A percentile compares a stretch with the other conserved stretches of the same genome.
These are phyloP conservation scores for Cercophora newfieldiana DNA, from an alignment of 495 filamentous ascomycete genomes.

Conservation along the genomic window DNA sequence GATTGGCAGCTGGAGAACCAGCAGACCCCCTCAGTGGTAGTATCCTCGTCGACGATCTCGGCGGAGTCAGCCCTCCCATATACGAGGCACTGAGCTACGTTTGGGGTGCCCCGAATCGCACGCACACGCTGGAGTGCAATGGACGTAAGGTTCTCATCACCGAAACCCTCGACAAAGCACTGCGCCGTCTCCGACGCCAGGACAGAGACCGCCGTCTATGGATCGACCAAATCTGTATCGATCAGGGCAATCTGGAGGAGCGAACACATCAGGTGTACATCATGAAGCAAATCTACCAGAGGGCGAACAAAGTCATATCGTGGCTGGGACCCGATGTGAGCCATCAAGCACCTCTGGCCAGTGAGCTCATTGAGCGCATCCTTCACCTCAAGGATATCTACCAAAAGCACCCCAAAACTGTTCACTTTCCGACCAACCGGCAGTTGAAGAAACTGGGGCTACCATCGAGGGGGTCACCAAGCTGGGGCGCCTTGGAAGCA, in stretches of 20 bases:
- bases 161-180: not conserved
- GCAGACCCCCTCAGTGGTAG: not conserved
- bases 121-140: not conserved
- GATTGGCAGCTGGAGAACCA: not conserved
- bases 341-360: not conserved
- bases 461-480: not conserved
- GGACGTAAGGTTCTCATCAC: not conserved
- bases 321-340: not conserved
- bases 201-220: not conserved
- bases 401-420: not conserved
- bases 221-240: conserved; percentile 32
- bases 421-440: not conserved
- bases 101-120: not conserved
- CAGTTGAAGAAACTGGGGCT: not conserved
- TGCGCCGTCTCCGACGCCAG: not conserved
- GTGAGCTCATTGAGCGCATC: not conserved
- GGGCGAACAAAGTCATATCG: not conserved
- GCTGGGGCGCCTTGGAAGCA: not conserved
- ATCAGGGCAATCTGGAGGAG: conserved; percentile 37
- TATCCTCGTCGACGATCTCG: not conserved
- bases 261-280: conserved; percentile 31
- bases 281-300: conserved; percentile 34
- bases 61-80: not conserved
- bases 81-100: conserved; percentile 9
- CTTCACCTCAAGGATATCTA: not conserved